Evolutionary conservation across 179 eudicot species (phyloP), one percentile per base, ranked within the genome.

Genomic region (Patellifolia procumbens): DNA sequence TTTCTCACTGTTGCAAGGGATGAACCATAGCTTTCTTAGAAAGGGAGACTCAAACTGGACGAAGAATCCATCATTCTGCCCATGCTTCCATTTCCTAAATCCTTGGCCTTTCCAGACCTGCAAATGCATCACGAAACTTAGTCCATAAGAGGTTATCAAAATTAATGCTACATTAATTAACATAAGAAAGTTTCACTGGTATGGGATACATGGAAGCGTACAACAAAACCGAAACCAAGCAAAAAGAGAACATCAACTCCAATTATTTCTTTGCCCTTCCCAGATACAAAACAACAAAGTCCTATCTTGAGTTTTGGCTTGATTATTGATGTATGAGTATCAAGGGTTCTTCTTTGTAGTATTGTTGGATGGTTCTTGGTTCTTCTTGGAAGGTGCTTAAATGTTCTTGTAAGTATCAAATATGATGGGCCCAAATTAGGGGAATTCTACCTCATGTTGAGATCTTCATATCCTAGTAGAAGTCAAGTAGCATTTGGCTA

Each of bases 21-120:
- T 68, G 79, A 95, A 95, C 99, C 99, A 95, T 64, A 89, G 62
- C 80, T 90, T 93, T 62, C 91, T 85, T 77, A 86, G 24, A 7
- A 70, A 52, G 64, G 97, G 92, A 37, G 92, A 85, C 82, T 95
- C 99, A 81, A 95, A 93, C 82, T 95, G 98, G 78, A 95, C 84
- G 78, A 95, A 95, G 84, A 95, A 84, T 64, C 98, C 99, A 84
- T 95, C 99, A 81, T 52, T 78, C 68, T 89, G 96, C 72, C 97
- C 99, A 83, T 95, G 91, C 80, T 87, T 95, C 99, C 99, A 95
- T 88, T 95, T 95, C 83, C 98, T 87, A 61, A 91, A 89, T 78
- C 99, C 99, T 83, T 90, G 95, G 28, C 99, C 99, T 86, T 93
- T 93, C 99, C 99, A 95, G 11, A 95, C 93, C 99, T 95, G 82